Base-by-base conservation (phyloP, 2,329 filamentous ascomycete genomes). In the Aspergillus sp. region DNA sequence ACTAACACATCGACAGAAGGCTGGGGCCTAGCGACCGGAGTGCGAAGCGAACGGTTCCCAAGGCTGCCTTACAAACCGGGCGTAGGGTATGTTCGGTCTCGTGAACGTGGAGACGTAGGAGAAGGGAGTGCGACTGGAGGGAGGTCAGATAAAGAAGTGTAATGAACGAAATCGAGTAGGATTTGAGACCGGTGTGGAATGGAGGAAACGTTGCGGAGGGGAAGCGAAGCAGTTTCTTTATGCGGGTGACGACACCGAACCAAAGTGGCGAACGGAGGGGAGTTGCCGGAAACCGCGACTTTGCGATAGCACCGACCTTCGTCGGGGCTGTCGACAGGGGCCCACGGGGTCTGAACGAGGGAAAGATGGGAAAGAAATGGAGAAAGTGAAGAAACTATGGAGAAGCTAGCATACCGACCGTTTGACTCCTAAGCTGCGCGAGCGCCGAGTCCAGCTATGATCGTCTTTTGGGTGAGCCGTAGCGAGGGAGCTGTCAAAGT, bases 401-500 rank as follows among this genome's bases (percentile, higher is more conserved):
- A 9, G 26, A 30, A 8, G 26, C 26, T 30, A 30, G 49, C 20
- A 40, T 45, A 47, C 51, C 45, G 47, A 53, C 52, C 20, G 32
- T 20, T 30, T 19, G 44, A 35, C 38, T 42, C 41, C 22, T 35
- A 49, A 22, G 7, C 22, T 46, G 53, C 35, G 48, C 50, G 46
- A 47, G 16, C 40, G 17, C 43, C 44, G 19, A 17, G 46, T 50
- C 24, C 33, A 54, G 46, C 33, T 49, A 52, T 26, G 52, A 58
- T 59, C 54, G 52, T 36, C 38, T 53, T 9, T 44, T 59, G 62
- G 60, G 54, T 56, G 62, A 66, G 63, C 64, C 63, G 63, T 49
- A 54, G 54, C 53, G 53, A 54, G 52, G 55, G 26, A 63, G 65
- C 63, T 63, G 63, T 66, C 64, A 64, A 64, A 64, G 50, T 60